phyloP scores from a whole-genome alignment of 2,329 filamentous ascomycete species.

The Alternaria sp. region DNA sequence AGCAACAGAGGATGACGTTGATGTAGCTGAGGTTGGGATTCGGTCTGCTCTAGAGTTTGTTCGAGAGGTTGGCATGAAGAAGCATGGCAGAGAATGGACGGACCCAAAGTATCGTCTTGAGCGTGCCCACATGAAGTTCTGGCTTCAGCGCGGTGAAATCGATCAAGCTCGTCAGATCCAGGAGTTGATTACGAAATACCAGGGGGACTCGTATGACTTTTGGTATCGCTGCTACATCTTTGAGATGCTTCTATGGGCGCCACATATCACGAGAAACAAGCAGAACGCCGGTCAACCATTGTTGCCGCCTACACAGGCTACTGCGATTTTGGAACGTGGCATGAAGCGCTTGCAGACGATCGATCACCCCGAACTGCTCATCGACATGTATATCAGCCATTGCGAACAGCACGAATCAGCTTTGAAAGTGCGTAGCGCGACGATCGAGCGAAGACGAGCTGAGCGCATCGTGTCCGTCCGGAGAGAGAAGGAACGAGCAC shows the following conservation, averaged over 20 bases:
- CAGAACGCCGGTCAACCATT: constrained; percentile 58
- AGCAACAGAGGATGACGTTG: constrained; percentile 77
- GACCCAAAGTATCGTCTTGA: constrained; percentile 90
- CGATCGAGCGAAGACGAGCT: constrained; percentile 76
- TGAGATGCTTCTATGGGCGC: constrained; percentile 80
- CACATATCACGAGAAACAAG: constrained; percentile 62
- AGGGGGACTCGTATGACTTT: constrained; percentile 85
- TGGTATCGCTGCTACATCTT: constrained; percentile 93
- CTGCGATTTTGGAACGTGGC: constrained; percentile 77
- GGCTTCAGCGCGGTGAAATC: constrained; percentile 81
- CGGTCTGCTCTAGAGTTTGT: constrained; percentile 86
- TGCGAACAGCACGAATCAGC: constrained; percentile 91
- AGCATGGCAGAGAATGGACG: constrained; percentile 77
- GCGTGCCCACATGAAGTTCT: constrained; percentile 89
- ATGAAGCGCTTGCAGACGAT: constrained; percentile 66
- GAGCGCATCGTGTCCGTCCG: constrained; percentile 59
- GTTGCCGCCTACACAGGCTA: constrained; percentile 74
- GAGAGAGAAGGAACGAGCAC: constrained; percentile 68
- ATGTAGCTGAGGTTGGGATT: constrained; percentile 90
- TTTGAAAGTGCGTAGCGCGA: constrained; percentile 74
- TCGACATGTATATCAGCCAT: constrained; percentile 77
- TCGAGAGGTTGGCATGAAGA: constrained; percentile 76
- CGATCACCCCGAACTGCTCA: constrained; percentile 78
- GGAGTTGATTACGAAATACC: constrained; percentile 72
- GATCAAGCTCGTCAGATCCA: constrained; percentile 81